Conservation (phyloP, 768 basidiomycete species). For the Tremella fuciformis region DNA sequence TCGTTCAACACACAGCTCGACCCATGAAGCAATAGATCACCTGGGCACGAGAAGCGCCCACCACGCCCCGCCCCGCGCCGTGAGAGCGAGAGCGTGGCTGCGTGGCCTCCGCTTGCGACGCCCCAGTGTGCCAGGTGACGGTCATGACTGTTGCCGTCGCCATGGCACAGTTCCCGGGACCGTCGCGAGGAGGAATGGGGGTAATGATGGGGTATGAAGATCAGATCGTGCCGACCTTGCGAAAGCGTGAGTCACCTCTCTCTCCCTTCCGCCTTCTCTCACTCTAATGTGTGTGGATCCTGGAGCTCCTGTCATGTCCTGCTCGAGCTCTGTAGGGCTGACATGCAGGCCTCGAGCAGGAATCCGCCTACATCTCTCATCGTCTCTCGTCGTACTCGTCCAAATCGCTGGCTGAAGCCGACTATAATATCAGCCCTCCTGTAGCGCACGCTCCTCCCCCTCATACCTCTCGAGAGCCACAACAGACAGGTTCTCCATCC, state of each 20-base stretch:
- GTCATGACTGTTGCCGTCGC: neutral
- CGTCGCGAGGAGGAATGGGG: neutral
- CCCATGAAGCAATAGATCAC: no score
- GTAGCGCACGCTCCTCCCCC: neutral
- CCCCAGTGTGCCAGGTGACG: no score
- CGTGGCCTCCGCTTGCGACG: no score
- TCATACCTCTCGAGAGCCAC: neutral
- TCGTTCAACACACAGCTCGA: no score
- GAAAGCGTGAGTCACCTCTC: slow-evolving; percentile 26
- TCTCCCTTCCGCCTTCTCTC: neutral
- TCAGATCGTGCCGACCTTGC: slow-evolving; percentile 35
- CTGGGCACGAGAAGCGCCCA: no score
- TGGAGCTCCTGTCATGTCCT: neutral
- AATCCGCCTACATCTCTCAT: slow-evolving; percentile 32
- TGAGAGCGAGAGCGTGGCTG: no score
- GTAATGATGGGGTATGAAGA: slow-evolving; percentile 24
- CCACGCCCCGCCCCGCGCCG: no score
- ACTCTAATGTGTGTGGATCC: no score
- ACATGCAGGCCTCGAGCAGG: slow-evolving; percentile 27
- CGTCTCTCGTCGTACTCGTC: slow-evolving; percentile 25
- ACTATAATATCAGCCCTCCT: neutral
- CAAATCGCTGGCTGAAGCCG: slow-evolving; percentile 1
- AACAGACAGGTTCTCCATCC: neutral
- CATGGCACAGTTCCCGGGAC: neutral
- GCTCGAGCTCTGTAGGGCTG: neutral